Base-by-base conservation (phyloP, 371 early-diverging fungal genomes). In the Mortierella sp. region DNA sequence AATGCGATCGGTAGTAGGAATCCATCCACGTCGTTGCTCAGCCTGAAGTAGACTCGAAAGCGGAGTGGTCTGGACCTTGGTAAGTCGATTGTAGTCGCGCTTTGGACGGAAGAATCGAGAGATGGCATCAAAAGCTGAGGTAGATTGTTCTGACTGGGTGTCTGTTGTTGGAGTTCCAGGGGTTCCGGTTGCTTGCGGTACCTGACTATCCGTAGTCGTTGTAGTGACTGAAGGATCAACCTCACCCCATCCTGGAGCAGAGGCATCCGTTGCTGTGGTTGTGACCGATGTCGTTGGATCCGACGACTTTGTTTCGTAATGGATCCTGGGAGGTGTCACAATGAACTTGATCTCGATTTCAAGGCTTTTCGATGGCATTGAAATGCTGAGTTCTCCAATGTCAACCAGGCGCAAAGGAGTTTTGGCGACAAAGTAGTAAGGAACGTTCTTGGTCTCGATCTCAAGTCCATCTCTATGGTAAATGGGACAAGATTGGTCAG, bases 301-400 rank as follows among this genome's bases (percentile, higher is more conserved):
- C n/a, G n/a, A n/a, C n/a, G n/a, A n/a, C 24, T 19, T 13, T 9
- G 34, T 7, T 31, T 47, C 46, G 17, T 41, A 59, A 14, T 47
- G 52, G 19, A 47, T 31, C 13, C 12, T 21, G 9, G 65, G 61
- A 2, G 58, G 48, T 0, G 39, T 37, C 13, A 67, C 21, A 1
- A 28, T 57, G 41, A 72, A 66, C 13, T 39, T 48, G 13, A 66
- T 3, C 1, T 72, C 72, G 14, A 72, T 57, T 16, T 66, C 62
- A 6, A 72, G 62, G n/a, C 67, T 62, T 39, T 61, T 37, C 21
- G 62, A 28, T 3, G 72, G 72, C 28, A 72, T 50, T 1, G 45
- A 37, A 2, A 72, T 24, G 47, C 57, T 54, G 25, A 66, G n/a
- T 39, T 60, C 62, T 2, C 72, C 72, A 22, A 54, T 44, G 24